Evolutionary conservation across 2,329 filamentous ascomycete species (phyloP).

Genomic region (Cordyceps cicadae): DNA sequence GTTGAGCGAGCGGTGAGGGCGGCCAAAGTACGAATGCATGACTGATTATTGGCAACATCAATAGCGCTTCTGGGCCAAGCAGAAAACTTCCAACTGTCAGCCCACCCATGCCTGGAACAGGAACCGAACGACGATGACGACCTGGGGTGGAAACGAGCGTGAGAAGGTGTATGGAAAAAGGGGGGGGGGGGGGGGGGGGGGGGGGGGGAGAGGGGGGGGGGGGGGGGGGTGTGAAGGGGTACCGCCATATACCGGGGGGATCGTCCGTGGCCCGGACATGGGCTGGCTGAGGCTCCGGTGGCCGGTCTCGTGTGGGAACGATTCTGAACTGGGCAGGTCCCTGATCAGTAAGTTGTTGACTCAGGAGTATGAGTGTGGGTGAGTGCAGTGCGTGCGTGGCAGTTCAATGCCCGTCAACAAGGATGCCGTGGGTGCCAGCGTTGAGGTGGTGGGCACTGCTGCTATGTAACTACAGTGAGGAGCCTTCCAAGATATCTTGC

Average conservation of each 20-base stretch:
- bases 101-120: constrained; percentile 7
- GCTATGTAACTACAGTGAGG: neutral
- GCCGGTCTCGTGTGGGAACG: neutral
- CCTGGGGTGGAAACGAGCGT: neutral
- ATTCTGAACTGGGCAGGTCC: constrained; percentile 8
- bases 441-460: neutral
- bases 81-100: constrained; percentile 4
- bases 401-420: neutral
- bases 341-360: neutral
- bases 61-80: neutral
- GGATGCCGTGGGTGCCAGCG: neutral
- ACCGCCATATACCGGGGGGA: constrained; percentile 4
- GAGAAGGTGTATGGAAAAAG: too few relatives aligned
- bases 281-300: neutral
- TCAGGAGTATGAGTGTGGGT: neutral
- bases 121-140: neutral
- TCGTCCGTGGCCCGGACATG: constrained; percentile 10
- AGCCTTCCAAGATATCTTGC: neutral
- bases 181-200: too few relatives aligned
- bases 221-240: too few relatives aligned
- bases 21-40: neutral
- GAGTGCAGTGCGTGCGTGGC: neutral
- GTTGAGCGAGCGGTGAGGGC: neutral
- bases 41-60: neutral
- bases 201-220: too few relatives aligned